phyloP scores from a whole-genome alignment of 352 stramenopile genomes.

The Pythium rishiriense region DNA sequence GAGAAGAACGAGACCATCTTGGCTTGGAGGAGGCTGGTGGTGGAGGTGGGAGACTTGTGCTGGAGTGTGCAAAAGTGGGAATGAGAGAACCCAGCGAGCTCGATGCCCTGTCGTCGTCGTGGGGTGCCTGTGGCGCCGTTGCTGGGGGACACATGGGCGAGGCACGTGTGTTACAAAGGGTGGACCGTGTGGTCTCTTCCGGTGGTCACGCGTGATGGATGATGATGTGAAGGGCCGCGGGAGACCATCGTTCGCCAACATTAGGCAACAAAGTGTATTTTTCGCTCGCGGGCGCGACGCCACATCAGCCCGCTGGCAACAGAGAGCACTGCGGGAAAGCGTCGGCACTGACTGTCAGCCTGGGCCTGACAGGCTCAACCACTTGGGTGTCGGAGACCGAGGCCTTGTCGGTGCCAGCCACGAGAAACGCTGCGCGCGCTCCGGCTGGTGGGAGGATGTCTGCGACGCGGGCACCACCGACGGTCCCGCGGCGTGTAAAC shows the following conservation, averaged over 20 bases:
- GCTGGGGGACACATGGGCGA: too few relatives aligned
- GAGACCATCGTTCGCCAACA: neutral
- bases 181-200: neutral
- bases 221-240: neutral
- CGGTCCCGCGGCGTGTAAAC: neutral
- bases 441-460: neutral
- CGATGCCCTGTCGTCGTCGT: too few relatives aligned
- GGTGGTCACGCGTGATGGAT: neutral
- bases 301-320: neutral
- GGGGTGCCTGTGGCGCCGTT: too few relatives aligned
- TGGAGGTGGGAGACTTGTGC: conserved; percentile 14
- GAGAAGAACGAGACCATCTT: conserved; percentile 11
- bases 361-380: neutral
- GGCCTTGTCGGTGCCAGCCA: neutral
- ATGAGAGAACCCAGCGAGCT: neutral
- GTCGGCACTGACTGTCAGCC: neutral
- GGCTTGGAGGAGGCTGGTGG: conserved; percentile 1
- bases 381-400: neutral
- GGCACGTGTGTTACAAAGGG: neutral
- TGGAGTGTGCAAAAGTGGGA: conserved; percentile 11
- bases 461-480: neutral
- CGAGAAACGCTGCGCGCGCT: neutral
- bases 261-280: neutral
- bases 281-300: neutral
- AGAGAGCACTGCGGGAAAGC: neutral